Evolutionary conservation across 2,329 filamentous ascomycete genomes (phyloP).

Genomic region (Colletotrichum brevisporum): DNA sequence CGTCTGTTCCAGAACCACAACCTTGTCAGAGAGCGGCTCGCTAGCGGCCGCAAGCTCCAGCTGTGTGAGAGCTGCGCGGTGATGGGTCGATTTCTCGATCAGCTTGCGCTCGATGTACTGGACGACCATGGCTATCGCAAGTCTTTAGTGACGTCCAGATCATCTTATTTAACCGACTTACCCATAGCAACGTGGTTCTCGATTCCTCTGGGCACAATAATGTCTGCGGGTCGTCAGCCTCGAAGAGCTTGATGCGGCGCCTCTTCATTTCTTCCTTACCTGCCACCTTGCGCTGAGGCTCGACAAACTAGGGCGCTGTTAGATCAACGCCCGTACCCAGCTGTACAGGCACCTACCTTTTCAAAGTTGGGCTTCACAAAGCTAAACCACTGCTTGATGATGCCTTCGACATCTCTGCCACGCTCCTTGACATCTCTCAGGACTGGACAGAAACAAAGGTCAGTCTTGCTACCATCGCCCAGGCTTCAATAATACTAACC

Average conservation of each 20-base stretch:
- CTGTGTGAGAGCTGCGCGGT: conserved; percentile 83
- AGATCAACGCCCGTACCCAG: neutral
- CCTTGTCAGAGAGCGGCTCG: conserved; percentile 80
- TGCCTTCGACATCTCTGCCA: conserved; percentile 92
- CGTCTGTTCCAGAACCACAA: conserved; percentile 81
- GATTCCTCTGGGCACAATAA: conserved; percentile 94
- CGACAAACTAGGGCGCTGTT: conserved; percentile 73
- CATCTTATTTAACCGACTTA: conserved; percentile 52
- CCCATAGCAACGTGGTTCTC: conserved; percentile 94
- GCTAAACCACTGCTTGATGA: conserved; percentile 97
- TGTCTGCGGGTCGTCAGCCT: conserved; percentile 66
- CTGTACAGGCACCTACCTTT: conserved; percentile 62
- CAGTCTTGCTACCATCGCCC: conserved; percentile 11
- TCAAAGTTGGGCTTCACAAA: conserved; percentile 98
- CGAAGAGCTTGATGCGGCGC: neutral
- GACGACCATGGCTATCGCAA: conserved; percentile 82
- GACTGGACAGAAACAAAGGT: conserved; percentile 62
- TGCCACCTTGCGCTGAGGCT: conserved; percentile 90
- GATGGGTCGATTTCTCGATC: conserved; percentile 85
- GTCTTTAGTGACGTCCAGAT: conserved; percentile 19
- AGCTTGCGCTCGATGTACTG: conserved; percentile 93
- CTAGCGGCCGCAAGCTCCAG: conserved; percentile 81
- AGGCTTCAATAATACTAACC: conserved; percentile 65
- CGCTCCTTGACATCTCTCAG: conserved; percentile 90
- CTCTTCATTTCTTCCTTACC: conserved; percentile 59